These are phyloP conservation scores for Trichosporon coremiiforme DNA, from an alignment of 1,284 basidiomycete species.

Conservation along the genomic window DNA sequence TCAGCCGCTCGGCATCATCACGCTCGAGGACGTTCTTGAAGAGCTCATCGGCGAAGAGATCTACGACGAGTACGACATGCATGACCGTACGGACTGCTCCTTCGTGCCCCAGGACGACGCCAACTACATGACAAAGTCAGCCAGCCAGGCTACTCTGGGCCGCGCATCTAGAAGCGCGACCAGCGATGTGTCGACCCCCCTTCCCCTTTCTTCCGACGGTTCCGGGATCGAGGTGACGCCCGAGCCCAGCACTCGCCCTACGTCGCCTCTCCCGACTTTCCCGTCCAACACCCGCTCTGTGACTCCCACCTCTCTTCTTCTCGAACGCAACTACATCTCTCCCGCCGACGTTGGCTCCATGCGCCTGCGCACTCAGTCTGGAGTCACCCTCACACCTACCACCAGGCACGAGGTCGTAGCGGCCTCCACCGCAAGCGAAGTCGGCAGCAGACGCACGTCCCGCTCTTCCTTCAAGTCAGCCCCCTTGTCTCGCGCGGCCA, in stretches of 20 bases:
- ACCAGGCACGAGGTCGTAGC: neutral
- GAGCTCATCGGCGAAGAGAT: constrained; percentile 88
- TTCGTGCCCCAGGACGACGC: neutral
- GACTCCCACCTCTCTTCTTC: neutral
- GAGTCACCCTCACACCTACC: neutral
- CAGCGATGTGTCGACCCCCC: neutral
- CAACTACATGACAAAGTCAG: neutral
- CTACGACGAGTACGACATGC: constrained; percentile 67
- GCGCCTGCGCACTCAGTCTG: neutral
- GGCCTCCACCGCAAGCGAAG: neutral
- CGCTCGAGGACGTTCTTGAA: constrained; percentile 88
- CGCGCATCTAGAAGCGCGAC: neutral
- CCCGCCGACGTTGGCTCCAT: neutral
- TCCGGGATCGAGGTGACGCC: neutral
- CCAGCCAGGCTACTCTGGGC: neutral
- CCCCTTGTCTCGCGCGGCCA: neutral
- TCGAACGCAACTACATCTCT: neutral
- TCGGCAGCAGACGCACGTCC: neutral
- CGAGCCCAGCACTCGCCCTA: neutral
- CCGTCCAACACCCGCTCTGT: neutral
- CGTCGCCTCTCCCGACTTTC: neutral
- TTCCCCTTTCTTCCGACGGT: neutral
- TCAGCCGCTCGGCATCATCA: constrained; percentile 88
- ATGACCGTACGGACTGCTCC: constrained; percentile 25
- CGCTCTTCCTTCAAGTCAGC: neutral